Evolutionary conservation across 2,329 filamentous ascomycete species (phyloP).

Genomic region (Catunica adiposa): DNA sequence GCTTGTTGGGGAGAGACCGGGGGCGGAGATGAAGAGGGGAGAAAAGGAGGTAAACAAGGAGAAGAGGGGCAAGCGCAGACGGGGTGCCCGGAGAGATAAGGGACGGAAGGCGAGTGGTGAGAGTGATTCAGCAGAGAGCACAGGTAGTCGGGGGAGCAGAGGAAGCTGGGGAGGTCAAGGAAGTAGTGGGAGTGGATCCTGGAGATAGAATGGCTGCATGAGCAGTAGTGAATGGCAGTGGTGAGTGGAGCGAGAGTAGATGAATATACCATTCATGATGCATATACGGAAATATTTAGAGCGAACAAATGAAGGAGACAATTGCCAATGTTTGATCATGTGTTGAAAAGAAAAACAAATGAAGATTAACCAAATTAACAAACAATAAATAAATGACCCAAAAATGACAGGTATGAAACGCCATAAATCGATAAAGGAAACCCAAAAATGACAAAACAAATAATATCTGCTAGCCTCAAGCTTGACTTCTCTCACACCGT

Average conservation of each 20-base stretch:
- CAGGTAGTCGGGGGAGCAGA: not conserved
- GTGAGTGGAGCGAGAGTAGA: no score
- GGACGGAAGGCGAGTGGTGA: not conserved
- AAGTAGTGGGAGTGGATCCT: no score
- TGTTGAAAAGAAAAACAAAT: not conserved
- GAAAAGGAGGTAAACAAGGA: not conserved
- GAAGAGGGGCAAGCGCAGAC: not conserved
- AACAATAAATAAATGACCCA: not conserved
- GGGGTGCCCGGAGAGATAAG: not conserved
- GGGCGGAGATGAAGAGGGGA: not conserved
- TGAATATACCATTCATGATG: no score
- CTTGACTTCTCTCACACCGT: conserved; percentile 30
- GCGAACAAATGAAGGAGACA: no score
- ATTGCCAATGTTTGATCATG: no score
- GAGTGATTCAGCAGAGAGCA: not conserved
- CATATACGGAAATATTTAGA: no score
- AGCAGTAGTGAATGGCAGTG: no score
- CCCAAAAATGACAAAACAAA: no score
- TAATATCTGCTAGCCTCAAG: not conserved
- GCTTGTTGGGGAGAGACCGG: no score
- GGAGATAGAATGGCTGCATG: no score
- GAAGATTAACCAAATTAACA: not conserved
- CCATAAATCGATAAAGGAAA: conserved; percentile 1
- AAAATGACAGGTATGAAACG: not conserved
- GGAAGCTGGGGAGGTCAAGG: no score